Conservation (phyloP, 139 green algal species). For the Chlorella sp. region DNA sequence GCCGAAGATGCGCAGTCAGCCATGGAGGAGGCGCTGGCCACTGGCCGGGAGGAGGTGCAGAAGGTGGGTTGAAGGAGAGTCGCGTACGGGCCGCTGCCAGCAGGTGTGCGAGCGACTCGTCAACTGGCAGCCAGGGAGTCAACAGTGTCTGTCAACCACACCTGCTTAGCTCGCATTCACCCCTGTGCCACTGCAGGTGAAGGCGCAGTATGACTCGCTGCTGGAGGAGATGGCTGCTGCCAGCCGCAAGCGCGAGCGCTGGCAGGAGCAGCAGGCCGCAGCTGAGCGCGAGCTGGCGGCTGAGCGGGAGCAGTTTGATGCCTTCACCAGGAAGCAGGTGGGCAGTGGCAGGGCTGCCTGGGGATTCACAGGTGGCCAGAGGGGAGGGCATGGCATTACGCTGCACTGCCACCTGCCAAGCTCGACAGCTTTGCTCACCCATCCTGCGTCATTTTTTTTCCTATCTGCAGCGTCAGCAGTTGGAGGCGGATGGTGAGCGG, state of each 20-base stretch:
- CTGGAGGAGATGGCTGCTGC: conserved; percentile 31
- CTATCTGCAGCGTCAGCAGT: background rate
- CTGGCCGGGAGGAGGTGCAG: conserved; percentile 28
- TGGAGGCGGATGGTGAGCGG: conserved; percentile 25
- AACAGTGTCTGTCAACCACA: background rate
- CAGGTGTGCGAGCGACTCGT: background rate
- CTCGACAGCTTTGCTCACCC: too few species aligned
- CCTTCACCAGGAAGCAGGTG: conserved; percentile 12
- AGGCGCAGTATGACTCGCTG: conserved; percentile 34
- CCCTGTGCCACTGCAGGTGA: conserved; percentile 22
- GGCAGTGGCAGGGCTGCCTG: background rate
- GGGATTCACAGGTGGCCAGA: background rate
- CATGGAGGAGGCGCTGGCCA: conserved; percentile 35
- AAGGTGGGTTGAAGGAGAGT: background rate
- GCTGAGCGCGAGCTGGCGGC: conserved; percentile 19
- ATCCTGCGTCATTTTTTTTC: background rate
- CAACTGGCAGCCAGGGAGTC: background rate
- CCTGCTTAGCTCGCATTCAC: background rate
- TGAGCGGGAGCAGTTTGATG: conserved; percentile 25
- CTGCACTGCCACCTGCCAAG: too few species aligned
- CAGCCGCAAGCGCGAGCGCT: conserved; percentile 16
- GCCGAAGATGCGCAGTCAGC: conserved; percentile 31
- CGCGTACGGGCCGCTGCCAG: background rate
- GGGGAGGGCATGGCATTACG: too few species aligned
- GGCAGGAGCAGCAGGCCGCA: conserved; percentile 21